A percentile compares a stretch with the other conserved stretches of the same genome.
phyloP scores from a whole-genome alignment of 306 rosid genomes.

The Hippophae rhamnoides region DNA sequence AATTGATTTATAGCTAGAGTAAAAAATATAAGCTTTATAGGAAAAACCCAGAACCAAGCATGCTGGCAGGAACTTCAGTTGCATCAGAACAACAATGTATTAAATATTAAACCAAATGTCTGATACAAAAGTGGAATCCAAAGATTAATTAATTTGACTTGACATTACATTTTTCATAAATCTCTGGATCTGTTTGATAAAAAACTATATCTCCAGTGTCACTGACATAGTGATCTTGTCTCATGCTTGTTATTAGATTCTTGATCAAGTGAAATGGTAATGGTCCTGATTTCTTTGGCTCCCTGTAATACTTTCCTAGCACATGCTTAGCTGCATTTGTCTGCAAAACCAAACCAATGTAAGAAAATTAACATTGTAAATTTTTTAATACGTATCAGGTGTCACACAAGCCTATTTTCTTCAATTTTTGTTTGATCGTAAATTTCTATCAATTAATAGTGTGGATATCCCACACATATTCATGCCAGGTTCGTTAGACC shows the following conservation, averaged over 20 bases:
- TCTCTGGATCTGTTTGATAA: slow-evolving; percentile 57
- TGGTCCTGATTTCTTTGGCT: slow-evolving; percentile 78
- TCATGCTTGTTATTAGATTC: slow-evolving; percentile 48
- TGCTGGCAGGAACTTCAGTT: too few species aligned
- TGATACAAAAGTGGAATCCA: too few species aligned
- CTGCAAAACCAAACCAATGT: slow-evolving; percentile 22
- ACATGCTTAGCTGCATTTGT: slow-evolving; percentile 63
- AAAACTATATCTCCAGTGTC: slow-evolving; percentile 60
- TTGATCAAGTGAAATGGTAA: slow-evolving; percentile 58
- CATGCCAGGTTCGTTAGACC: not conserved
- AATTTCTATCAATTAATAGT: too few species aligned
- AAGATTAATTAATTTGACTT: slow-evolving; percentile 21
- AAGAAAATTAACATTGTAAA: not conserved
- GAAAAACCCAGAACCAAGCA: too few species aligned
- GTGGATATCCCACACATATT: too few species aligned
- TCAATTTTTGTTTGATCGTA: not conserved
- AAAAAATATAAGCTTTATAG: too few species aligned
- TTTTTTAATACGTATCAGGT: too few species aligned
- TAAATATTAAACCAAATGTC: too few species aligned
- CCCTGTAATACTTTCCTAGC: slow-evolving; percentile 77
- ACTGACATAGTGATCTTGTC: slow-evolving; percentile 69
- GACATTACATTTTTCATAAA: slow-evolving; percentile 19
- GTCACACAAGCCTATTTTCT: not conserved
- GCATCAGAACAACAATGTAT: too few species aligned
- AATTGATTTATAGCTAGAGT: too few species aligned